These are phyloP conservation scores for Petunia hybrid DNA, from an alignment of 305 asterid genomes.

Conservation along the genomic window DNA sequence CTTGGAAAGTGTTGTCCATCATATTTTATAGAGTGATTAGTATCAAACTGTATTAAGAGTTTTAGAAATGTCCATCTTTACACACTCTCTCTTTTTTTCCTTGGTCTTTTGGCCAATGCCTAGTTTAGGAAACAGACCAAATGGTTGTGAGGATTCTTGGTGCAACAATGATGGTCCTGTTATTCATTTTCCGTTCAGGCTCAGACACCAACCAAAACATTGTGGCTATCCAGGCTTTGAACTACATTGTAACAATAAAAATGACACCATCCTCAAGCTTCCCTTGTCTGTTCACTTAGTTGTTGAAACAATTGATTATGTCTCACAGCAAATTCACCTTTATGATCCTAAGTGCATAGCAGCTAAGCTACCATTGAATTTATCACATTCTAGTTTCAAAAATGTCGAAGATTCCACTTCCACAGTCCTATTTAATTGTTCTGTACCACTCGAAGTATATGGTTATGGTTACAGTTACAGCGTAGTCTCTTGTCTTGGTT, in stretches of 20 bases:
- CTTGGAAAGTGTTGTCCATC: neutral
- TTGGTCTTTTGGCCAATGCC: conserved; percentile 23
- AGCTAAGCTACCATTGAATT: conserved; percentile 14
- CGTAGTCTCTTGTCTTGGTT: conserved; percentile 12
- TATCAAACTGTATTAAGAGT: neutral
- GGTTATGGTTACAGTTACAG: neutral
- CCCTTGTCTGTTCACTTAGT: conserved; percentile 35
- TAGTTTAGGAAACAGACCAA: conserved; percentile 17
- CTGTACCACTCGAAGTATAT: neutral
- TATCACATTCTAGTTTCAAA: neutral
- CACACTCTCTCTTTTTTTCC: neutral
- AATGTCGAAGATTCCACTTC: too few relatives aligned
- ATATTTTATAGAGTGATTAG: neutral
- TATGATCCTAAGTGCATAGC: conserved; percentile 29
- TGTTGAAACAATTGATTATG: conserved; percentile 39
- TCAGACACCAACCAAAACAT: conserved; percentile 38
- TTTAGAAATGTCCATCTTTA: neutral
- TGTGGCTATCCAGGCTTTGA: conserved; percentile 51
- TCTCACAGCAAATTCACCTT: conserved; percentile 29
- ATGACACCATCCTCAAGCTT: conserved; percentile 38
- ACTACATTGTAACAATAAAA: conserved; percentile 41
- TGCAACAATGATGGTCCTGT: conserved; percentile 41
- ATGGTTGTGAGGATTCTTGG: conserved; percentile 30
- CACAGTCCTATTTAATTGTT: conserved; percentile 26
- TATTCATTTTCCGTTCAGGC: conserved; percentile 6